Percentiles rank a stretch among this genome's conserved stretches.
Evolutionary conservation across 2,329 filamentous ascomycete species (phyloP).

Genomic region (Arthrobotrys entomopaga): DNA sequence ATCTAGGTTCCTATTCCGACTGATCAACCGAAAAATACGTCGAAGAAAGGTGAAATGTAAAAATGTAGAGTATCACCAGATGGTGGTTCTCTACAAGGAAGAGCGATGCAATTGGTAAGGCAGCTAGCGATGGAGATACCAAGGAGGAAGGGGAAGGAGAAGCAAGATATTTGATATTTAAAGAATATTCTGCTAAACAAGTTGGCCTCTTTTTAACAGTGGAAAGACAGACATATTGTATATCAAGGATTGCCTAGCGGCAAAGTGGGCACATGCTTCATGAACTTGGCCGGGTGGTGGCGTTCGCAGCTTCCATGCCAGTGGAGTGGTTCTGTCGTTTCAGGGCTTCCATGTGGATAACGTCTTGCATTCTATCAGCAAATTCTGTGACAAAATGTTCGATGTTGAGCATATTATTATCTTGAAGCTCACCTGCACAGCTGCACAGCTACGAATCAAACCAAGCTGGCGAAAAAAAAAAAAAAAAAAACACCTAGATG

Average conservation of each 20-base stretch:
- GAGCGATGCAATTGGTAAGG: conserved; percentile 8
- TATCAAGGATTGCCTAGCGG: conserved; percentile 24
- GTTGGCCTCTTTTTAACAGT: conserved; percentile 7
- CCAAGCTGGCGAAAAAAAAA: no score
- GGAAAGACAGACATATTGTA: not conserved
- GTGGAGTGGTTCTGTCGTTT: not conserved
- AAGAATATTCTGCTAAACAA: not conserved
- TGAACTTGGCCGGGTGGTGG: conserved; percentile 20
- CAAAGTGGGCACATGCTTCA: conserved; percentile 25
- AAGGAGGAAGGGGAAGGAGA: conserved; percentile 8
- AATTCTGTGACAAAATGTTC: not conserved
- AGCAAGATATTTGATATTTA: conserved; percentile 8
- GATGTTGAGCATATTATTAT: no score
- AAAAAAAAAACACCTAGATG: no score
- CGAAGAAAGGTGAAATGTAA: not conserved
- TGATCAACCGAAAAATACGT: no score
- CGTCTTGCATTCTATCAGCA: not conserved
- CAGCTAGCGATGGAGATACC: not conserved
- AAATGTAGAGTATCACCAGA: conserved; percentile 2
- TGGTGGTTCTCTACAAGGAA: not conserved
- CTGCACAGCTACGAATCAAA: no score
- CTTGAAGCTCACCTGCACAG: no score
- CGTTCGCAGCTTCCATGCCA: conserved; percentile 8
- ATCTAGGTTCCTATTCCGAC: not conserved
- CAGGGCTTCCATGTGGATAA: not conserved